Percentiles rank a stretch among this genome's conserved stretches.
These are phyloP conservation scores for Lasiosphaeria ovina DNA, from an alignment of 495 filamentous ascomycete species.

Conservation along the genomic window DNA sequence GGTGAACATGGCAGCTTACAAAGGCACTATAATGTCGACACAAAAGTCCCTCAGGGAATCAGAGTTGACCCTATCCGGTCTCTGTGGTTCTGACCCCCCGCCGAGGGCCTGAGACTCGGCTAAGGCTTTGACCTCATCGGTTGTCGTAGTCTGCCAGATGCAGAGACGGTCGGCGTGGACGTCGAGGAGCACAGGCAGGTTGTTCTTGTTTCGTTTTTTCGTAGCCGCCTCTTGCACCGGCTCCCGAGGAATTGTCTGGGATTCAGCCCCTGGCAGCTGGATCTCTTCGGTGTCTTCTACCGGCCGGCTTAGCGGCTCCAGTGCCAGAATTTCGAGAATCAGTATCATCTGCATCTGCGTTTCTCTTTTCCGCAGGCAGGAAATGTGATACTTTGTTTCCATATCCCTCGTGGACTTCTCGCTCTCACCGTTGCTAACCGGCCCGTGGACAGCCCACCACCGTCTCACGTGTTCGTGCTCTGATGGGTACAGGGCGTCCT, in stretches of 20 bases:
- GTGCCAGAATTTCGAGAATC: constrained; percentile 79
- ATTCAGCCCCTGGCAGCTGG: constrained; percentile 39
- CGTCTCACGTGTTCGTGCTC: constrained; percentile 72
- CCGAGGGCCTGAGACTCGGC: constrained; percentile 45
- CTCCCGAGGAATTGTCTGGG: constrained; percentile 21
- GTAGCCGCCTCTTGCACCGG: constrained; percentile 24
- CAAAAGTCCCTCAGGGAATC: constrained; percentile 67
- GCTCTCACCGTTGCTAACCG: constrained; percentile 32
- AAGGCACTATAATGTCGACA: constrained; percentile 88
- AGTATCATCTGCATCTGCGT: constrained; percentile 89
- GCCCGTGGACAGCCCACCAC: constrained; percentile 70
- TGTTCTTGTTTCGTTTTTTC: constrained; percentile 43
- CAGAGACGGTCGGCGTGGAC: constrained; percentile 85
- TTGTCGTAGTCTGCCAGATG: constrained; percentile 89
- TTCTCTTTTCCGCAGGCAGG: constrained; percentile 68
- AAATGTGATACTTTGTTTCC: constrained; percentile 57
- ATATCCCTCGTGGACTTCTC: constrained; percentile 34
- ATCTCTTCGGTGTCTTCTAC: constrained; percentile 37
- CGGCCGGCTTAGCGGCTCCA: constrained; percentile 54
- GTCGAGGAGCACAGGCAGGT: constrained; percentile 64
- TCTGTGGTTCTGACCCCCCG: constrained; percentile 31
- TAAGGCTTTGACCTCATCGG: constrained; percentile 51
- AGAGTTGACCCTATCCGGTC: constrained; percentile 30
- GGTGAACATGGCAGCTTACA: constrained; percentile 53
- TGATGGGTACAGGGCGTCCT: constrained; percentile 70